phyloP scores from a whole-genome alignment of 495 filamentous ascomycete species.

The Penicillium psychrofluorescens region DNA sequence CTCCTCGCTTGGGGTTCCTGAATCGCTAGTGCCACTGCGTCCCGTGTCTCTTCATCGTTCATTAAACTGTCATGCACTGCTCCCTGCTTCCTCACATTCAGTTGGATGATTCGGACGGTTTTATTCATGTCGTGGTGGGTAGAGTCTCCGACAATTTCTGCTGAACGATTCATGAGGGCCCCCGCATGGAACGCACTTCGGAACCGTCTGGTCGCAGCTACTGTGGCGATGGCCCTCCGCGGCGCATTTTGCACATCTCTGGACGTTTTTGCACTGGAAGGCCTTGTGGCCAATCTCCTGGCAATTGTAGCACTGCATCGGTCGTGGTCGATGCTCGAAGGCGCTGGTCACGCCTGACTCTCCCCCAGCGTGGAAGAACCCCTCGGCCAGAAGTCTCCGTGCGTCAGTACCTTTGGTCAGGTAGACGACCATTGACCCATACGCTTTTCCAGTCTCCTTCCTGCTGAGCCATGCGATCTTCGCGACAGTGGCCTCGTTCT shows the following conservation, averaged over 20 bases:
- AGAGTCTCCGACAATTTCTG: slow-evolving; percentile 21
- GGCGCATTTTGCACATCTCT: slow-evolving; percentile 21
- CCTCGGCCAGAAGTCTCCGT: slow-evolving; percentile 16
- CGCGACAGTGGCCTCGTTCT: slow-evolving; percentile 14
- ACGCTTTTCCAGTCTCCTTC: slow-evolving; percentile 19
- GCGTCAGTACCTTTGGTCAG: slow-evolving; percentile 20
- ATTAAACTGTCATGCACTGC: slow-evolving; percentile 19
- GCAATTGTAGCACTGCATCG: slow-evolving; percentile 20
- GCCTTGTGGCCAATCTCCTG: slow-evolving; percentile 21
- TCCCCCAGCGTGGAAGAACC: slow-evolving; percentile 18
- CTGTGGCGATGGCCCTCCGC: slow-evolving; percentile 17
- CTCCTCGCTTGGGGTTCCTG: slow-evolving; percentile 19
- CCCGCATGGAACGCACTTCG: slow-evolving; percentile 17
- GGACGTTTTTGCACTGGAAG: slow-evolving; percentile 16
- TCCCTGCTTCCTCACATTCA: slow-evolving; percentile 24
- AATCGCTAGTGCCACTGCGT: slow-evolving; percentile 15
- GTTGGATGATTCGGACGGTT: slow-evolving; percentile 17
- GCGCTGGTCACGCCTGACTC: slow-evolving; percentile 20
- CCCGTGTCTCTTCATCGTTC: slow-evolving; percentile 15
- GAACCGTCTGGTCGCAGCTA: slow-evolving; percentile 10
- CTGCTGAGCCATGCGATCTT: slow-evolving; percentile 27
- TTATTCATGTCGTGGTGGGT: slow-evolving; percentile 19
- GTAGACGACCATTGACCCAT: slow-evolving; percentile 28
- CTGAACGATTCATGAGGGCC: slow-evolving; percentile 23
- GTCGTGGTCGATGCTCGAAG: slow-evolving; percentile 19